A percentile compares a stretch with the other conserved stretches of the same genome.
Conservation (phyloP, 176 grass and related monocot genomes). For the Themeda triandra region DNA sequence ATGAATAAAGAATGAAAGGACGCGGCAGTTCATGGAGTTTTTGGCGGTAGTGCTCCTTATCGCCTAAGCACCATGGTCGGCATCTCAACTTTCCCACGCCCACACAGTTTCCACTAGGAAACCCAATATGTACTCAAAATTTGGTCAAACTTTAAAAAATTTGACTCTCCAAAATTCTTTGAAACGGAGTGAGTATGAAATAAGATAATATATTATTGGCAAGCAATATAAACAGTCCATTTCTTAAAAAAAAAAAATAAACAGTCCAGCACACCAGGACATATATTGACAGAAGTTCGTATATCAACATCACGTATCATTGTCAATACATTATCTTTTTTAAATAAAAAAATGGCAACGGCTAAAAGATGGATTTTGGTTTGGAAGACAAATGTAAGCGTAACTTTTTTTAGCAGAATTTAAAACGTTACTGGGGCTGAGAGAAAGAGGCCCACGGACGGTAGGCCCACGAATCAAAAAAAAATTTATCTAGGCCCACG, state of each 20-base stretch:
- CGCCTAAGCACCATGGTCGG: slow-evolving; percentile 21
- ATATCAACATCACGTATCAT: background rate
- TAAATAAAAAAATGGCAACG: background rate
- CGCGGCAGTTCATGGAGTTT: background rate
- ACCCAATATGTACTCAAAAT: background rate
- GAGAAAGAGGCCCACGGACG: background rate
- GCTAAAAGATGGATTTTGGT: background rate
- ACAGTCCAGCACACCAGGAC: no score
- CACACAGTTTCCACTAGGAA: background rate
- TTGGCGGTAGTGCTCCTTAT: slow-evolving; percentile 27
- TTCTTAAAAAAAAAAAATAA: no score
- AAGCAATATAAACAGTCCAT: no score
- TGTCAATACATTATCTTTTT: background rate
- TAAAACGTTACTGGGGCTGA: background rate
- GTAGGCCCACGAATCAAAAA: no score
- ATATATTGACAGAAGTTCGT: background rate
- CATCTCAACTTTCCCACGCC: background rate
- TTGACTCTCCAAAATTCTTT: no score
- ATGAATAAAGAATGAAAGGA: background rate
- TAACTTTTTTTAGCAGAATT: no score
- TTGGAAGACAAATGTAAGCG: background rate
- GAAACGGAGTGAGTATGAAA: no score
- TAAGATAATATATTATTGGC: no score
- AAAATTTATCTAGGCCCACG: no score
- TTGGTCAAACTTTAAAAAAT: no score